phyloP scores from a whole-genome alignment of 2,329 filamentous ascomycete genomes.

The Aspergillus glaucus region DNA sequence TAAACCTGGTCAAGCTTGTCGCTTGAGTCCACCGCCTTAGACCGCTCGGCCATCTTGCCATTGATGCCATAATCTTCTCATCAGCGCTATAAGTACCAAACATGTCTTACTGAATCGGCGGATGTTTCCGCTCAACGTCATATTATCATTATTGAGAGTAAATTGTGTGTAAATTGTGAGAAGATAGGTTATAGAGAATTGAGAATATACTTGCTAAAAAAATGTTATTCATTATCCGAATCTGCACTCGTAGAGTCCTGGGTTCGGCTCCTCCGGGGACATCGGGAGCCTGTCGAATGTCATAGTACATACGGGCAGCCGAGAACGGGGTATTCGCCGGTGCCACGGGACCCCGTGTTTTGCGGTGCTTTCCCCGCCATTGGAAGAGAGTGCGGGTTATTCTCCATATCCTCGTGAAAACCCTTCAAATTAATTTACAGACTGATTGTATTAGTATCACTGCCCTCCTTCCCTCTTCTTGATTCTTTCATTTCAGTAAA shows the following conservation, averaged over 20 bases:
- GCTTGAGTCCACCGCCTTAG: neutral
- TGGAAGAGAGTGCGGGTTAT: neutral
- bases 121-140: no score
- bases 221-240: no score
- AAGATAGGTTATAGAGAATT: no score
- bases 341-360: neutral
- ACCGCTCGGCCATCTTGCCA: neutral
- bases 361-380: neutral
- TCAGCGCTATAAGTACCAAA: no score
- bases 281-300: no score
- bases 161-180: no score
- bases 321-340: neutral
- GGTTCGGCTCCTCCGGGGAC: neutral
- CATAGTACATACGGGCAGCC: neutral
- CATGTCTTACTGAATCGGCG: no score
- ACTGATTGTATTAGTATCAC: no score
- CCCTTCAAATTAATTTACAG: neutral
- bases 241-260: no score
- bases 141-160: no score
- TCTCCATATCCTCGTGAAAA: neutral
- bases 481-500: neutral
- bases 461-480: neutral
- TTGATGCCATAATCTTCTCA: neutral
- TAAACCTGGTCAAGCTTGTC: neutral
- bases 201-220: no score